Conservation (phyloP, 371 early-diverging fungal species). For the Fennellomyces sp. region DNA sequence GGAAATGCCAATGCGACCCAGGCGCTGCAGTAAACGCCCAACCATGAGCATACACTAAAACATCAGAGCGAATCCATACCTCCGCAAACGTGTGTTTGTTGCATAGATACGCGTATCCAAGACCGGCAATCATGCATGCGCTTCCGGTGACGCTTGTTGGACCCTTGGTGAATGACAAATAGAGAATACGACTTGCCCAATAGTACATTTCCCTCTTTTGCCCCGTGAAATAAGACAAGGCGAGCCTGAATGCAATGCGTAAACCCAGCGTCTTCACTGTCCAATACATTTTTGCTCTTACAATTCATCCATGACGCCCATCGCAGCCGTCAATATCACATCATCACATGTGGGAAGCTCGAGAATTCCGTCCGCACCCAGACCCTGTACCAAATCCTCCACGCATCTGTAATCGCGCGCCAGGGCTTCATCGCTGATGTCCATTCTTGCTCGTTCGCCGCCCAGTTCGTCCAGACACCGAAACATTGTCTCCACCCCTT, state of each 20-base stretch:
- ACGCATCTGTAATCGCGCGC: conserved; percentile 15
- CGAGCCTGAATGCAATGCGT: no score
- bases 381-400: conserved; percentile 8
- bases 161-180: conserved; percentile 32
- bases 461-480: conserved; percentile 36
- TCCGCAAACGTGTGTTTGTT: no score
- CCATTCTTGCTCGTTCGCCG: conserved; percentile 13
- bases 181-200: conserved; percentile 31
- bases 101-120: no score
- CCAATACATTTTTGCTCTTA: conserved; percentile 17
- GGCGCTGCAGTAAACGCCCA: background rate
- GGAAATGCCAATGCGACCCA: conserved; percentile 3
- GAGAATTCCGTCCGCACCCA: conserved; percentile 21
- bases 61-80: no score
- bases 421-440: conserved; percentile 18
- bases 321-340: conserved; percentile 17
- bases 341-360: conserved; percentile 26
- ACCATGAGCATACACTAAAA: no score
- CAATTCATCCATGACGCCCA: conserved; percentile 44
- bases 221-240: conserved; percentile 40
- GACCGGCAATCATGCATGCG: no score
- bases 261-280: no score
- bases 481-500: conserved; percentile 22
- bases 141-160: no score
- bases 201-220: conserved; percentile 40